These are phyloP conservation scores for Graphium sp. DNA, from an alignment of 2,329 filamentous ascomycete genomes.

Conservation along the genomic window DNA sequence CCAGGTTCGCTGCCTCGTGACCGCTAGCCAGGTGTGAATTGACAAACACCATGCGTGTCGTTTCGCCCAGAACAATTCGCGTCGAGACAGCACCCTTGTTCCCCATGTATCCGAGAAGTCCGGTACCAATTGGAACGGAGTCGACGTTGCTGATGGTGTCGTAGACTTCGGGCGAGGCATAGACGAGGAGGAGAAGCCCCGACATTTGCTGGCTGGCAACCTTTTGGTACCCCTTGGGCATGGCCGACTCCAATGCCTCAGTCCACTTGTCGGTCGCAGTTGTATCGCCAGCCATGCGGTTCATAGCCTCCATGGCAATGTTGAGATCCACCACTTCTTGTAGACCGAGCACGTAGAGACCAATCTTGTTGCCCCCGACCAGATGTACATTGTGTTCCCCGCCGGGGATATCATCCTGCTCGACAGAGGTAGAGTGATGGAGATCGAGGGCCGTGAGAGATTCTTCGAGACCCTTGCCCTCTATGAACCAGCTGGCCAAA, in stretches of 20 bases:
- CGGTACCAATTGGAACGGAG: constrained; percentile 71
- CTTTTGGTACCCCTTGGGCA: constrained; percentile 63
- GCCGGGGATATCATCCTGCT: constrained; percentile 19
- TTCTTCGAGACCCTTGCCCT: constrained; percentile 53
- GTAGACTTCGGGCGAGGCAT: constrained; percentile 62
- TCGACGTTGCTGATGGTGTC: constrained; percentile 67
- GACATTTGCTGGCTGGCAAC: constrained; percentile 74
- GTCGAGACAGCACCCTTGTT: constrained; percentile 87
- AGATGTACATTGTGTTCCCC: constrained; percentile 25
- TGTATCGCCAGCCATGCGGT: constrained; percentile 54
- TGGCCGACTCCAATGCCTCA: constrained; percentile 49
- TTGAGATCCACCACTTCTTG: constrained; percentile 87
- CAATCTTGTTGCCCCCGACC: constrained; percentile 51
- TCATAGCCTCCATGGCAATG: constrained; percentile 62
- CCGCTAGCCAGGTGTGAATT: constrained; percentile 88
- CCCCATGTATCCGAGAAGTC: constrained; percentile 80
- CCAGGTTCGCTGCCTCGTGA: constrained; percentile 57
- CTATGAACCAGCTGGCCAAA: constrained; percentile 74
- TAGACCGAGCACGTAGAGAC: constrained; percentile 75
- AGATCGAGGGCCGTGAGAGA: constrained; percentile 38
- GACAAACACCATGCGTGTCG: constrained; percentile 74
- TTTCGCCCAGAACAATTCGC: constrained; percentile 73
- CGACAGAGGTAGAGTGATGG: constrained; percentile 19
- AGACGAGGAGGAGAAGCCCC: constrained; percentile 70
- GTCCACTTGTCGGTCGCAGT: constrained; percentile 65